Evolutionary conservation across 495 filamentous ascomycete species (phyloP).

Genomic region (Aspergillus haitiensis): DNA sequence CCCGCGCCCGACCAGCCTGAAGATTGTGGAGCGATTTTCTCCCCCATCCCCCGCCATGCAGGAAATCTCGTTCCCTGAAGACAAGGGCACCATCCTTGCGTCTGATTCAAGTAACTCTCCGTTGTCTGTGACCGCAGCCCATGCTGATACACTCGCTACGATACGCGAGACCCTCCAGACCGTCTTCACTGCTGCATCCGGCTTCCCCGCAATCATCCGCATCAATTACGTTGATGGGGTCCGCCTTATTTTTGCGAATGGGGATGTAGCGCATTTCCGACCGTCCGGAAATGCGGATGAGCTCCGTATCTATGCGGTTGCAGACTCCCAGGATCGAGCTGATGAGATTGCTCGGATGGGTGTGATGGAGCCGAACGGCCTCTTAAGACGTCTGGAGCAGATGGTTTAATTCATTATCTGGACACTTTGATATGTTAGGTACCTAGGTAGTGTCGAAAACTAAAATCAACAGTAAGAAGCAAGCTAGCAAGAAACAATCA

Average conservation of each 20-base stretch:
- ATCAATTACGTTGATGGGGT: slow-evolving; percentile 33
- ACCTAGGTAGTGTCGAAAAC: no score
- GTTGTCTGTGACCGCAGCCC: background rate
- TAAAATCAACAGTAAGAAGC: no score
- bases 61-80: slow-evolving; percentile 11
- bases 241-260: slow-evolving; percentile 26
- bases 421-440: background rate
- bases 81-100: background rate
- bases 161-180: slow-evolving; percentile 23
- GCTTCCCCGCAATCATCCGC: slow-evolving; percentile 23
- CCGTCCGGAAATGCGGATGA: slow-evolving; percentile 34
- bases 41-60: slow-evolving; percentile 17
- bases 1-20: slow-evolving; percentile 29
- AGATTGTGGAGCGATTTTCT: slow-evolving; percentile 28
- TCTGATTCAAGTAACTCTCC: background rate
- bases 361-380: slow-evolving; percentile 25
- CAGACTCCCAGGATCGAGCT: slow-evolving; percentile 27
- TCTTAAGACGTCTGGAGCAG: slow-evolving; percentile 23
- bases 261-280: slow-evolving; percentile 33
- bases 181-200: slow-evolving; percentile 24
- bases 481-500: no score
- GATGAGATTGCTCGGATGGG: slow-evolving; percentile 26
- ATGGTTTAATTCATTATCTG: slow-evolving; percentile 12
- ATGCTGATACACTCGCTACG: slow-evolving; percentile 7
- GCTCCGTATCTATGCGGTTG: slow-evolving; percentile 31